phyloP scores from a whole-genome alignment of 768 basidiomycete species.

The Lactarius akahatsu region DNA sequence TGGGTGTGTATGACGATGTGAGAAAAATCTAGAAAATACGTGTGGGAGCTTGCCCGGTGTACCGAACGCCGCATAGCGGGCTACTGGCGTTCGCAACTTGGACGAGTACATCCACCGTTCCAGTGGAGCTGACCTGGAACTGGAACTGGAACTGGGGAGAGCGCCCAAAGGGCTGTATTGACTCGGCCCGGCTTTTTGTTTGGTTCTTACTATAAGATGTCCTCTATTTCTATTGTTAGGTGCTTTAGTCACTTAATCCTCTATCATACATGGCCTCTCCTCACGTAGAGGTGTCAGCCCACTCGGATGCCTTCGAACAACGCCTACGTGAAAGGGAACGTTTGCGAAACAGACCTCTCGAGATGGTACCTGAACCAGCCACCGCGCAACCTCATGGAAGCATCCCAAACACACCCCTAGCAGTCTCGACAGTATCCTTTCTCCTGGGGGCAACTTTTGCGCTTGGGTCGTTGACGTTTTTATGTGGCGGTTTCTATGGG shows the following conservation, averaged over 20 bases:
- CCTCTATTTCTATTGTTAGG: background rate
- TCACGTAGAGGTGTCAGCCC: slow-evolving; percentile 7
- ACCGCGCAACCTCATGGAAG: slow-evolving; percentile 44
- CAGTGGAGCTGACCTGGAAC: background rate
- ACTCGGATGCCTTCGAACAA: slow-evolving; percentile 40
- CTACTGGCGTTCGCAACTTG: slow-evolving; percentile 13
- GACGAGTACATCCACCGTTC: slow-evolving; percentile 8
- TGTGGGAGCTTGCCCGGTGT: background rate
- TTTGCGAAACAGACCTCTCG: slow-evolving; percentile 42
- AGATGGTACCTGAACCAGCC: slow-evolving; percentile 50
- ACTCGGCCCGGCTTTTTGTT: slow-evolving; percentile 6
- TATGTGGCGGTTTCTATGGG: slow-evolving; percentile 44
- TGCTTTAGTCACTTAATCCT: background rate
- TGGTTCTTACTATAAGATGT: background rate
- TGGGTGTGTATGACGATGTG: slow-evolving; percentile 36
- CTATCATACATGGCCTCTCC: slow-evolving; percentile 5
- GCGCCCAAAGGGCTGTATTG: background rate
- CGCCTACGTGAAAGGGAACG: slow-evolving; percentile 45
- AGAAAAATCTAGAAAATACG: slow-evolving; percentile 22
- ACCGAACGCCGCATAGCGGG: slow-evolving; percentile 1
- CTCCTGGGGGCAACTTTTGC: slow-evolving; percentile 74
- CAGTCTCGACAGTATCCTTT: slow-evolving; percentile 76
- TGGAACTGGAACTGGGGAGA: background rate
- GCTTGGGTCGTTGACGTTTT: slow-evolving; percentile 52
- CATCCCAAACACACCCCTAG: slow-evolving; percentile 89